A percentile compares a stretch with the other conserved stretches of the same genome.
Evolutionary conservation across 805 yeast genomes (phyloP).

Genomic region (Candida verbasci): DNA sequence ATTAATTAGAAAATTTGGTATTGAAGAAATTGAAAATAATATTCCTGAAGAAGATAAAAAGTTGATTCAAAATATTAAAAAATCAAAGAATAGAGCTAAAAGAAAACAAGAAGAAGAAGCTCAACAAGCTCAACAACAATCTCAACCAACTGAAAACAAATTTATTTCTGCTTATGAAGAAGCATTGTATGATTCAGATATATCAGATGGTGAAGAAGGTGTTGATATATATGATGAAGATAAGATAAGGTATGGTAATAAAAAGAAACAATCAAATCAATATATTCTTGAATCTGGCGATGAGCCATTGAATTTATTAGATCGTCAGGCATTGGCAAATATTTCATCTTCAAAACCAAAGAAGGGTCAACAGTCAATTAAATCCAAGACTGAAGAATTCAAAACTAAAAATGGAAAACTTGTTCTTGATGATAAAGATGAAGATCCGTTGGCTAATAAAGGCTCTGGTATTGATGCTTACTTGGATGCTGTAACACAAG

Average conservation of each 20-base stretch:
- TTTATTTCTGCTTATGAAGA: slow-evolving; percentile 89
- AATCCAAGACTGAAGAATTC: slow-evolving; percentile 32
- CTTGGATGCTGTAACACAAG: slow-evolving; percentile 87
- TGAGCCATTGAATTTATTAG: slow-evolving; percentile 82
- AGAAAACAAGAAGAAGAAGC: slow-evolving; percentile 55
- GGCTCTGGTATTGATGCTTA: slow-evolving; percentile 80
- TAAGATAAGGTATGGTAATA: slow-evolving; percentile 25
- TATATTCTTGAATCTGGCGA: slow-evolving; percentile 76
- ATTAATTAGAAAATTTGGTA: slow-evolving; percentile 85
- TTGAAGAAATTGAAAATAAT: slow-evolving; percentile 70
- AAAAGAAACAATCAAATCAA: slow-evolving; percentile 39
- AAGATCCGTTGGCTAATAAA: slow-evolving; percentile 42
- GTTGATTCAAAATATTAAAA: slow-evolving; percentile 78
- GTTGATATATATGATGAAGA: slow-evolving; percentile 41
- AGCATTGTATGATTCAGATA: slow-evolving; percentile 73
- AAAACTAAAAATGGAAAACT: slow-evolving; percentile 64
- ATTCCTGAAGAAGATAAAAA: slow-evolving; percentile 91
- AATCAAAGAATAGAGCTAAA: slow-evolving; percentile 79
- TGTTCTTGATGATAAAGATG: slow-evolving; percentile 53
- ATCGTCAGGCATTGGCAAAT: slow-evolving; percentile 76
- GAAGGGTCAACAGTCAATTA: slow-evolving; percentile 41
- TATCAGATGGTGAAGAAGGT: slow-evolving; percentile 56
- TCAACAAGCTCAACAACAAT: slow-evolving; percentile 14
- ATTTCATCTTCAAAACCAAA: slow-evolving; percentile 86
- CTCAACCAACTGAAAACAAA: slow-evolving; percentile 22